Conservation (phyloP, 2,329 filamentous ascomycete species). For the Aulographum hederae region DNA sequence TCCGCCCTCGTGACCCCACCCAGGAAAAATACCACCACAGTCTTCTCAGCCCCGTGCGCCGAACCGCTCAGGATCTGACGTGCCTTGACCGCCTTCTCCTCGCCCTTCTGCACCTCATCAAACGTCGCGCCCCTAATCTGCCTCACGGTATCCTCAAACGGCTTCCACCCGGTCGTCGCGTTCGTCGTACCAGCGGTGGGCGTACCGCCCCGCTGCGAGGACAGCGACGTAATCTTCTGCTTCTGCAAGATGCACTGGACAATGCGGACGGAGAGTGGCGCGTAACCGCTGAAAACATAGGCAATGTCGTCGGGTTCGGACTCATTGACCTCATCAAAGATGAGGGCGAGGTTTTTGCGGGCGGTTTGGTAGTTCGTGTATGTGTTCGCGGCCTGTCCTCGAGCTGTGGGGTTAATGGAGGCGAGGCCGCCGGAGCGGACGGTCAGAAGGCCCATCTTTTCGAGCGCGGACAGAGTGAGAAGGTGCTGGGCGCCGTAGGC, state of each 20-base stretch:
- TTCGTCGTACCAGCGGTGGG: constrained; percentile 44
- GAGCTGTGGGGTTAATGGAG: constrained; percentile 34
- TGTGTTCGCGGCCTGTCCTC: background rate
- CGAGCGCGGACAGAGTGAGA: constrained; percentile 70
- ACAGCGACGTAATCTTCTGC: constrained; percentile 46
- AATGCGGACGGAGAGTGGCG: constrained; percentile 75
- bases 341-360: constrained; percentile 70
- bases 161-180: constrained; percentile 88
- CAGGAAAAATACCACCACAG: constrained; percentile 88
- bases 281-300: constrained; percentile 97
- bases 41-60: constrained; percentile 40
- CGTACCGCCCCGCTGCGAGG: constrained; percentile 44
- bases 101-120: constrained; percentile 78
- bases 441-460: constrained; percentile 75
- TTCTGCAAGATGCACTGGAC: constrained; percentile 92
- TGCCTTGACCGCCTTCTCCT: constrained; percentile 82
- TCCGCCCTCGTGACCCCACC: constrained; percentile 96
- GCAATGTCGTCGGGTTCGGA: constrained; percentile 84
- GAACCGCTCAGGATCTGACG: constrained; percentile 51
- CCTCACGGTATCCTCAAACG: constrained; percentile 83
- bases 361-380: constrained; percentile 78
- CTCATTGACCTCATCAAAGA: constrained; percentile 93
- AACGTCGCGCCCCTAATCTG: constrained; percentile 78
- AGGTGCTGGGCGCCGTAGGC: constrained; percentile 93
- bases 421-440: constrained; percentile 27